These are phyloP conservation scores for Gymnopilus dilepis DNA, from an alignment of 768 basidiomycete genomes.

Conservation along the genomic window DNA sequence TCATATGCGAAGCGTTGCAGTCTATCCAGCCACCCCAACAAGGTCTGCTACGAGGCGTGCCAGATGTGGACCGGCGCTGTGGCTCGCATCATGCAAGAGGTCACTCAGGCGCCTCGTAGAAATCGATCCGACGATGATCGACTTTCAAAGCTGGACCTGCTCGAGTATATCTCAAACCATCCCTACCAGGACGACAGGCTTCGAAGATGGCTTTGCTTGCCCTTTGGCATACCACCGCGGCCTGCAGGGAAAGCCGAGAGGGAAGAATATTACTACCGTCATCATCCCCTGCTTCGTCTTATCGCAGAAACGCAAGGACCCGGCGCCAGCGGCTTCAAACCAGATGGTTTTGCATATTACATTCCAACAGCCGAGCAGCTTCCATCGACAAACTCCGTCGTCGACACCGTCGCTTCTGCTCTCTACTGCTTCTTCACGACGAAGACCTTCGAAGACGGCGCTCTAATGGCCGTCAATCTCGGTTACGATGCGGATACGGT, in stretches of 20 bases:
- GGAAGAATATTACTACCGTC: conserved; percentile 37
- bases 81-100: conserved; percentile 37
- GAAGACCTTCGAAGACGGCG: conserved; percentile 48
- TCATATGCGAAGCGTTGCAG: conserved; percentile 45
- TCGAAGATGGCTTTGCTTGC: conserved; percentile 36
- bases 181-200: conserved; percentile 40
- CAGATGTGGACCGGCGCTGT: conserved; percentile 45
- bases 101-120: conserved; percentile 15
- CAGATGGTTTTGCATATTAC: conserved; percentile 27
- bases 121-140: conserved; percentile 12
- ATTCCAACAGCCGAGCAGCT: conserved; percentile 38
- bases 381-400: conserved; percentile 45
- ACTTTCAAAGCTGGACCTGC: conserved; percentile 44
- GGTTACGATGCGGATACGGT: conserved; percentile 52
- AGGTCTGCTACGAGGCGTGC: conserved; percentile 47
- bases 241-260: conserved; percentile 29
- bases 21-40: conserved; percentile 46
- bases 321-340: conserved; percentile 5
- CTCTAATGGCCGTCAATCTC: conserved; percentile 49
- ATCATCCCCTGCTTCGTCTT: conserved; percentile 47
- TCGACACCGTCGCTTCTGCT: conserved; percentile 45
- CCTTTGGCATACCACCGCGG: conserved; percentile 23
- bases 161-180: conserved; percentile 44
- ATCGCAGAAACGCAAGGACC: conserved; percentile 33
- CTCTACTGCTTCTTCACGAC: conserved; percentile 53